phyloP scores from a whole-genome alignment of 1,284 basidiomycete species.

The Puccinia horiana region DNA sequence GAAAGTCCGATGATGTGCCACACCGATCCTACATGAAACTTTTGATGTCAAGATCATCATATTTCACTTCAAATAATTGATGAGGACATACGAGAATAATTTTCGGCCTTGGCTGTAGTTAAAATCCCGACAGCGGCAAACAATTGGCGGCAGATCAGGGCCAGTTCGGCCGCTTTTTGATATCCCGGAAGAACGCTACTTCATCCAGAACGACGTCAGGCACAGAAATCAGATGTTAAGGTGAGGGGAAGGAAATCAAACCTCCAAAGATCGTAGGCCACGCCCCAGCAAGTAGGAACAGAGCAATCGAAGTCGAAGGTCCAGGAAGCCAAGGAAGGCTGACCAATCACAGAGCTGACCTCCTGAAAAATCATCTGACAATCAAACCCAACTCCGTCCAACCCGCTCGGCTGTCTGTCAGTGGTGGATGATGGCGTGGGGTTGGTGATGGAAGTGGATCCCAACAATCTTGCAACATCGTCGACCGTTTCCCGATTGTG shows the following conservation, averaged over 20 bases:
- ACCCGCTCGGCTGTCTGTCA: not conserved
- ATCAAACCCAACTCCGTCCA: not conserved
- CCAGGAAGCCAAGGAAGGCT: not conserved
- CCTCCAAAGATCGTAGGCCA: conserved; percentile 38
- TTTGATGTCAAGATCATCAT: not conserved
- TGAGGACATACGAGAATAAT: not conserved
- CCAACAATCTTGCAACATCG: conserved; percentile 3
- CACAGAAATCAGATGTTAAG: not conserved
- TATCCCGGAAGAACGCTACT: conserved; percentile 10
- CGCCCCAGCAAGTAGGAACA: not conserved
- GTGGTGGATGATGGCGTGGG: not conserved
- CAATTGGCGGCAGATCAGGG: conserved; percentile 2
- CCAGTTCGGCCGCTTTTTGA: conserved; percentile 15
- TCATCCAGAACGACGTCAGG: not conserved
- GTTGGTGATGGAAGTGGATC: not conserved
- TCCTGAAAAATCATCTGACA: conserved; percentile 2
- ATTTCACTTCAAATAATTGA: not conserved
- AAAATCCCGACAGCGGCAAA: not conserved
- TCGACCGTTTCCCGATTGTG: conserved; percentile 18
- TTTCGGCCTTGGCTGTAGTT: not conserved
- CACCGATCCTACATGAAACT: conserved; percentile 8
- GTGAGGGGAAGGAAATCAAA: not conserved
- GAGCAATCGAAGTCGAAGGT: conserved; percentile 5
- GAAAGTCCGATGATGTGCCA: conserved; percentile 34
- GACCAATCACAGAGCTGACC: not conserved